Evolutionary conservation across 1,284 basidiomycete species (phyloP), one percentile per base, ranked within the genome.

Genomic region (Tilletia indica): DNA sequence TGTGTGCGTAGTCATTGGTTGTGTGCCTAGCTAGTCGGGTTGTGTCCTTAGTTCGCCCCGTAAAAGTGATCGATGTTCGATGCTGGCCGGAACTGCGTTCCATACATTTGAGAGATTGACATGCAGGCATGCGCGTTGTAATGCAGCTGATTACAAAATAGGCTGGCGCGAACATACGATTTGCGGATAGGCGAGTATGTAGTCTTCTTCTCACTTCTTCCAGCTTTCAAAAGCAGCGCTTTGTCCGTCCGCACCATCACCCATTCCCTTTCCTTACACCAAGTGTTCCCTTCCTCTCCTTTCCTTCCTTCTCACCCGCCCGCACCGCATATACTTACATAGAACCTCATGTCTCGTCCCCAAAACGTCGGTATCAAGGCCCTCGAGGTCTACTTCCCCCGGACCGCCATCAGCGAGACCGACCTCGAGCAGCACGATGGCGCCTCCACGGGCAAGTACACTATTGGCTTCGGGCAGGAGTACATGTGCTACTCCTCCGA

Each of bases 401-500:
- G 49, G 21, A 42, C 39, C 16, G 69, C 58, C 75, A 84, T 84
- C 75, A 82, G 78, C 25, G 77, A 84, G 74, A 80, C 81, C 70
- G 80, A 80, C 71, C 78, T 84, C 71, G 96, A 99, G 86, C 91
- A 90, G 76, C 99, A 93, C 86, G 96, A 99, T 84, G 93, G 93
- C 81, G 97, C 97, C 56, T 87, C 93, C 76, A 91, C 93, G 85
- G 96, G 97, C 78, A 98, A 99, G 87, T 99, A 99, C 89, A 99
- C 97, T 80, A 97, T 99, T 84, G 97, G 97, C 83, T 91, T 99
- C 66, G 97, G 96, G 73, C 94, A 97, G 86, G 91, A 97, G 86
- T 95, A 90, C 88, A 99, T 99, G 96, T 93, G 94, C 48, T 97
- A 92, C 89, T 93, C 92, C 75, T 94, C 97, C 84, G 94, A 97